A percentile compares a stretch with the other conserved stretches of the same genome.
phyloP scores from a whole-genome alignment of 163 green algal genomes.

The Scenedesmus sp. region DNA sequence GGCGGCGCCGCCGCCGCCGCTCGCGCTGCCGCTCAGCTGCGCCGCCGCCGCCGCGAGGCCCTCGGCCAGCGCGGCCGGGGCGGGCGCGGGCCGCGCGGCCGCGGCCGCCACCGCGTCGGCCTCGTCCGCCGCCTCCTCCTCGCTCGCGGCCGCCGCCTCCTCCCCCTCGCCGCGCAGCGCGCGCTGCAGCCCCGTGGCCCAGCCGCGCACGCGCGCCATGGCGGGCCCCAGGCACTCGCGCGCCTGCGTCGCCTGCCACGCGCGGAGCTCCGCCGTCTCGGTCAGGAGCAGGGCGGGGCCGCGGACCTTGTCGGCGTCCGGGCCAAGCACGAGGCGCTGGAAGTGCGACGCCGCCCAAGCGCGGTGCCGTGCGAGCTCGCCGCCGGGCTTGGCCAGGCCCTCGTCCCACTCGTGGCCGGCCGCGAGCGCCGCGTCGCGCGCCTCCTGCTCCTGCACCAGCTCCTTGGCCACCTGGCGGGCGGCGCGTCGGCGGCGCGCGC shows the following conservation, averaged over 20 bases:
- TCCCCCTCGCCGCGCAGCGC: slow-evolving; percentile 1
- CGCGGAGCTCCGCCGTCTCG: slow-evolving; percentile 26
- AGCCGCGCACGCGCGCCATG: neutral
- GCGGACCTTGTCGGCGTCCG: slow-evolving; percentile 38
- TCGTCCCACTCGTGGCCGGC: neutral
- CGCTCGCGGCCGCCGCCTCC: neutral
- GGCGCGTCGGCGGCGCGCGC: no score
- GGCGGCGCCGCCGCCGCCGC: no score
- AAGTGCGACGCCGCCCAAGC: slow-evolving; percentile 24
- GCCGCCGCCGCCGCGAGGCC: no score
- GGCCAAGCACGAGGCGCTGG: slow-evolving; percentile 31
- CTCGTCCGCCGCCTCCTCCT: neutral
- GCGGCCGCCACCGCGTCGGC: no score
- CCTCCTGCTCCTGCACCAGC: slow-evolving; percentile 18
- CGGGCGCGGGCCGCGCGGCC: no score
- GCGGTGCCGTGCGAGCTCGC: slow-evolving; percentile 8
- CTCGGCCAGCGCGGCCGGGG: no score
- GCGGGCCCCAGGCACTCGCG: slow-evolving; percentile 23
- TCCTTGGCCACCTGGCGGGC: slow-evolving; percentile 1
- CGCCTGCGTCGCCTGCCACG: slow-evolving; percentile 19
- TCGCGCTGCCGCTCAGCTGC: no score
- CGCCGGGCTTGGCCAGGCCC: slow-evolving; percentile 17
- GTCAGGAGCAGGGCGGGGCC: slow-evolving; percentile 25
- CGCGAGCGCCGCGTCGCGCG: neutral
- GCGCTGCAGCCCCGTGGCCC: slow-evolving; percentile 20